Conservation (phyloP, 768 basidiomycete species). For the Cantharellus cinnabarinus region DNA sequence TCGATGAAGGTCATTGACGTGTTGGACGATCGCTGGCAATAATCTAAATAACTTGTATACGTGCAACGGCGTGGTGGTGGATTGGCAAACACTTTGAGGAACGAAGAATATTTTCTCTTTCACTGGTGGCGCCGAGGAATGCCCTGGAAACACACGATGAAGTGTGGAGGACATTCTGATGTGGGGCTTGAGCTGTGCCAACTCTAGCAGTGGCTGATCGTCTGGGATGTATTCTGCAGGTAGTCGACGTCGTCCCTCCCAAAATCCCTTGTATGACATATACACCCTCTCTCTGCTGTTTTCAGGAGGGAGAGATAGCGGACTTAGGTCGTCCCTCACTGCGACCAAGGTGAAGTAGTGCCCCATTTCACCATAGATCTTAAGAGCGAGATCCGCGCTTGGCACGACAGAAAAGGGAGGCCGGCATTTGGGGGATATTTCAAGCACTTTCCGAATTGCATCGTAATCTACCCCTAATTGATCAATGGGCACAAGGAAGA, state of each 20-base stretch:
- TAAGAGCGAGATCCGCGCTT: neutral
- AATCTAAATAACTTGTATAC: constrained; percentile 27
- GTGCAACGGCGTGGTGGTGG: constrained; percentile 10
- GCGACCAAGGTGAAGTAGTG: neutral
- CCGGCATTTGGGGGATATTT: neutral
- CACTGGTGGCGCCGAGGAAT: neutral
- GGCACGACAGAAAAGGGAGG: neutral
- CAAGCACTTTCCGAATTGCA: neutral
- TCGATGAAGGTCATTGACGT: constrained; percentile 45
- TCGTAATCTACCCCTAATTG: neutral
- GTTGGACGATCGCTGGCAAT: constrained; percentile 46
- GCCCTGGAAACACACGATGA: neutral
- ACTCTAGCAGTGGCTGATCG: neutral
- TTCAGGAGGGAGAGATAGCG: neutral
- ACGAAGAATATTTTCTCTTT: neutral
- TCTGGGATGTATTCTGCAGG: neutral
- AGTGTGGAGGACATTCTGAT: neutral
- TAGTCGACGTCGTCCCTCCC: neutral
- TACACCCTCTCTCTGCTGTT: neutral
- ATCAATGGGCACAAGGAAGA: neutral
- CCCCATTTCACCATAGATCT: neutral
- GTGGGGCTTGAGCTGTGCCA: neutral
- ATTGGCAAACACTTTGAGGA: neutral
- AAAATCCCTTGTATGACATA: neutral
- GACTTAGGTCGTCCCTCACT: neutral